phyloP scores from a whole-genome alignment of 1,139 yeast species.

The Debaryomyces udenii region DNA sequence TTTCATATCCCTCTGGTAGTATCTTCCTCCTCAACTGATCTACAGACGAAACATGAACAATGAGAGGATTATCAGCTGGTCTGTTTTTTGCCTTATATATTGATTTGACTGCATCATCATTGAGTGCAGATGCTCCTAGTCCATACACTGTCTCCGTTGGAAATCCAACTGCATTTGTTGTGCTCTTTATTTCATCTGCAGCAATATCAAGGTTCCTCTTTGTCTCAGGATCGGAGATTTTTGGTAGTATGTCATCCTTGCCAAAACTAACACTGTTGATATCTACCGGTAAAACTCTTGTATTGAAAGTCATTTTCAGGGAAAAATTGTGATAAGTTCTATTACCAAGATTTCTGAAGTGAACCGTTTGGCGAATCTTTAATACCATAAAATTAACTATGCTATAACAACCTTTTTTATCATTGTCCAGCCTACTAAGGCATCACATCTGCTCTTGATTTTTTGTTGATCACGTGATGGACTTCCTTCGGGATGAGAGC shows the following conservation, averaged over 20 bases:
- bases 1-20: slow-evolving; percentile 46
- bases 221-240: slow-evolving; percentile 55
- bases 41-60: slow-evolving; percentile 81
- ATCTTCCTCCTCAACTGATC: slow-evolving; percentile 66
- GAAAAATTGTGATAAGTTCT: background rate
- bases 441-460: too few relatives aligned
- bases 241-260: slow-evolving; percentile 32
- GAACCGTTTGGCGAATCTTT: background rate
- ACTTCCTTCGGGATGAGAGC: too few relatives aligned
- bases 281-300: slow-evolving; percentile 38
- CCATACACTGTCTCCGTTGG: slow-evolving; percentile 99
- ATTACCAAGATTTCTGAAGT: background rate
- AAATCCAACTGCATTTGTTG: slow-evolving; percentile 76
- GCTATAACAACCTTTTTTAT: background rate
- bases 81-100: slow-evolving; percentile 88
- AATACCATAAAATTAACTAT: background rate
- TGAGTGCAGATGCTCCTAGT: slow-evolving; percentile 83
- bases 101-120: slow-evolving; percentile 69
- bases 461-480: too few relatives aligned
- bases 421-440: background rate
- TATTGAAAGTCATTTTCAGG: slow-evolving; percentile 17
- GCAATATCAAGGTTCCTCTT: slow-evolving; percentile 56
- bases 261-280: slow-evolving; percentile 31
- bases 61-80: slow-evolving; percentile 93
- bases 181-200: slow-evolving; percentile 52